phyloP scores from a whole-genome alignment of 2,329 filamentous ascomycete genomes.

The Dactylellina cionopaga region DNA sequence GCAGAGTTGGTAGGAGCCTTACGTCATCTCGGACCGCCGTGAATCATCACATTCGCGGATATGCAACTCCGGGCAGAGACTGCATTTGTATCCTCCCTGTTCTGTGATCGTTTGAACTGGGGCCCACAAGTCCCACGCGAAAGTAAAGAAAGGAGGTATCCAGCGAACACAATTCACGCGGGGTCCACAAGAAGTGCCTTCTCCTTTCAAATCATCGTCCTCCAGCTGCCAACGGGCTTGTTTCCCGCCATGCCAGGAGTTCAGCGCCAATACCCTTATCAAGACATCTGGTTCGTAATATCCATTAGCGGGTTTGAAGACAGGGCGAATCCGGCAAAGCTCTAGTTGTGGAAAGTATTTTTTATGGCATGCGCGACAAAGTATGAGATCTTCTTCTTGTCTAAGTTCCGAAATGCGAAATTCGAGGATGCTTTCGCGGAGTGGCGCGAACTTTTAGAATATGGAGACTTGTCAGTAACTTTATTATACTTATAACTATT shows the following conservation, averaged over 20 bases:
- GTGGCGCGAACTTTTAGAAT: too few relatives aligned
- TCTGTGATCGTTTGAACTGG: background rate
- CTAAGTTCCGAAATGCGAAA: conserved; percentile 23
- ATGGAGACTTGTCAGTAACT: too few relatives aligned
- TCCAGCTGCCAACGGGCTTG: conserved; percentile 1
- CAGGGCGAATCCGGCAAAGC: background rate
- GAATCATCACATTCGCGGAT: too few relatives aligned
- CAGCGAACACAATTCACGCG: conserved; percentile 1
- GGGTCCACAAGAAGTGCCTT: background rate
- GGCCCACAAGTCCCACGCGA: conserved; percentile 24
- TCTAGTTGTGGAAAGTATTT: conserved; percentile 3
- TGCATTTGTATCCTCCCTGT: conserved; percentile 2
- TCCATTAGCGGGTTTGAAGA: background rate
- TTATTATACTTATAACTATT: too few relatives aligned
- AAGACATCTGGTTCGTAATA: background rate
- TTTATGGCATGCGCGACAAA: background rate
- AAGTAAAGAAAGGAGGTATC: conserved; percentile 16
- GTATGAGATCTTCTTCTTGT: conserved; percentile 6
- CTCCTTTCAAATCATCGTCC: background rate
- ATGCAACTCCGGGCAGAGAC: background rate
- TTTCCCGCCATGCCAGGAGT: conserved; percentile 5
- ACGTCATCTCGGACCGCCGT: conserved; percentile 1
- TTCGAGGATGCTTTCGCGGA: too few relatives aligned
- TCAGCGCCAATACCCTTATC: conserved; percentile 33
- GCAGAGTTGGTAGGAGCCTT: background rate